Percentiles rank a stretch among this genome's conserved stretches.
phyloP scores from a whole-genome alignment of 2,329 filamentous ascomycete genomes.

The Colletotrichum melonis region DNA sequence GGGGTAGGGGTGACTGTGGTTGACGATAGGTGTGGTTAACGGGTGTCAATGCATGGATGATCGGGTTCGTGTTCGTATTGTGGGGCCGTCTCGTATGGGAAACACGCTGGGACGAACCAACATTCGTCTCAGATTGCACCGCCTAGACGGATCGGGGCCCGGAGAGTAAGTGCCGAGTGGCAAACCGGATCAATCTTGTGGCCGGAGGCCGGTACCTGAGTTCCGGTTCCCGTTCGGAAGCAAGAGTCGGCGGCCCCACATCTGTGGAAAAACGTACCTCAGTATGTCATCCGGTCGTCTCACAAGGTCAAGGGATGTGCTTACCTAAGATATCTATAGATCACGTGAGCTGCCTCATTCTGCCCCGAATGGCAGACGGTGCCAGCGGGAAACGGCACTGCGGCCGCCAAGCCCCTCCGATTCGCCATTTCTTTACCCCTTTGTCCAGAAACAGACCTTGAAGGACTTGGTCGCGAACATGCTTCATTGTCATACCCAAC shows the following conservation, averaged over 20 bases:
- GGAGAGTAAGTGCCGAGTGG: neutral
- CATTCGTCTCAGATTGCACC: neutral
- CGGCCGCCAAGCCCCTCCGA: constrained; percentile 11
- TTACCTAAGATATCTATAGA: too few species aligned
- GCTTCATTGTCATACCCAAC: neutral
- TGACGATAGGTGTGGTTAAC: neutral
- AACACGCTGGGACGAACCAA: constrained; percentile 1
- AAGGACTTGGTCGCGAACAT: constrained; percentile 1
- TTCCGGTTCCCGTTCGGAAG: neutral
- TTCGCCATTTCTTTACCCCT: neutral
- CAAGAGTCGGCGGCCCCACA: neutral
- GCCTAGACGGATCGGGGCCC: neutral
- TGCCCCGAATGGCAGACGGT: neutral
- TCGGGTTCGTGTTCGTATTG: constrained; percentile 30
- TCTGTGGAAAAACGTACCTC: neutral
- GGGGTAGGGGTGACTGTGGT: neutral
- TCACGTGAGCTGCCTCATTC: too few species aligned
- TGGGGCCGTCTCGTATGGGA: constrained; percentile 9
- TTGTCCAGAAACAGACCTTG: constrained; percentile 6
- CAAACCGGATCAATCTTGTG: neutral
- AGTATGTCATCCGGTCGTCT: neutral
- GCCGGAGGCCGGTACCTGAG: neutral
- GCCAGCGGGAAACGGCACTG: neutral
- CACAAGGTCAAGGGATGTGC: too few species aligned
- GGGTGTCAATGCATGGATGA: neutral